Conservation (phyloP, 768 basidiomycete species). For the Asterophora lycoperdoides region DNA sequence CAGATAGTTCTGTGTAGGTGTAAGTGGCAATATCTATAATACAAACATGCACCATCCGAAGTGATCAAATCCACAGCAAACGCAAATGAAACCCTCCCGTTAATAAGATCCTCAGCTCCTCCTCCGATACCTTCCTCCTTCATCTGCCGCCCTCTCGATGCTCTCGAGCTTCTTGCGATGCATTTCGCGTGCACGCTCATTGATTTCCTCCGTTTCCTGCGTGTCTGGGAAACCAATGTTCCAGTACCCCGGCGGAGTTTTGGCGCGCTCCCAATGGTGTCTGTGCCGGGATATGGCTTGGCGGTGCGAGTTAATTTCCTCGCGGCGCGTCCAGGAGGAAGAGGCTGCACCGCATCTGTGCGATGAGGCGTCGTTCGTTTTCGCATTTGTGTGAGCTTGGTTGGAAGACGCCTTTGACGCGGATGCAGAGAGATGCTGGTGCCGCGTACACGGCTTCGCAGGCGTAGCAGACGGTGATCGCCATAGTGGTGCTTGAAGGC, state of each 20-base stretch:
- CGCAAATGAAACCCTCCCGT: too few relatives aligned
- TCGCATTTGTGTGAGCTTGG: too few relatives aligned
- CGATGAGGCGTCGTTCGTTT: too few relatives aligned
- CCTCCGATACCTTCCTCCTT: constrained; percentile 34
- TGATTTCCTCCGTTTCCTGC: constrained; percentile 75
- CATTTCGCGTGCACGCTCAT: constrained; percentile 68
- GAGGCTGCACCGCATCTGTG: too few relatives aligned
- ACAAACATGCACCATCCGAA: too few relatives aligned
- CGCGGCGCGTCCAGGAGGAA: not conserved
- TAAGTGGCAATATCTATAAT: too few relatives aligned
- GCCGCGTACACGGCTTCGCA: constrained; percentile 25
- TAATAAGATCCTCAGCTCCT: constrained; percentile 8
- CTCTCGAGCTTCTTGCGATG: constrained; percentile 57
- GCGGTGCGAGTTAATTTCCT: constrained; percentile 52
- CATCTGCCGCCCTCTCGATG: constrained; percentile 61
- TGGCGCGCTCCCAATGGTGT: constrained; percentile 62
- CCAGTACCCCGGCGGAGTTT: constrained; percentile 87
- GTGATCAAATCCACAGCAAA: too few relatives aligned
- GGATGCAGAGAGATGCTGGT: constrained; percentile 9
- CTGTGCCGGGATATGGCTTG: constrained; percentile 70
- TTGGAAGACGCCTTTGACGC: not conserved
- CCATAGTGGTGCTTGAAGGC: constrained; percentile 71
- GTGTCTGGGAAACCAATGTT: constrained; percentile 86
- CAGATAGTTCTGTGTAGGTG: too few relatives aligned
- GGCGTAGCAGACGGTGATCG: constrained; percentile 49